These are phyloP conservation scores for Porphyrellus cyaneotinctus DNA, from an alignment of 768 basidiomycete genomes.

Conservation along the genomic window DNA sequence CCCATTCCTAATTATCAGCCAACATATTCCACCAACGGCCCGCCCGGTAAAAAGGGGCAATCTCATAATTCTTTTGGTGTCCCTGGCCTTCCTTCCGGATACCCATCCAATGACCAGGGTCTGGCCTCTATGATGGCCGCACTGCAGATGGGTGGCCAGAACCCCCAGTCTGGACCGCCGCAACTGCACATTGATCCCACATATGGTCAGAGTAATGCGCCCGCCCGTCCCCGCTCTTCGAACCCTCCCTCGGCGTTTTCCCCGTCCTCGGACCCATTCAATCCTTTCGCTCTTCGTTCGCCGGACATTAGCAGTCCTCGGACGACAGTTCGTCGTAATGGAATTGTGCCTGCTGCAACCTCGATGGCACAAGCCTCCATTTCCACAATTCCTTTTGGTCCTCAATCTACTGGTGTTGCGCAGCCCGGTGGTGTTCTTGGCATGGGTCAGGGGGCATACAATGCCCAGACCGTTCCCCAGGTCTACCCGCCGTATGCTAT, in stretches of 20 bases:
- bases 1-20: conserved; percentile 87
- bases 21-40: conserved; percentile 59
- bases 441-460: conserved; percentile 66
- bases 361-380: conserved; percentile 27
- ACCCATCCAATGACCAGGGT: conserved; percentile 79
- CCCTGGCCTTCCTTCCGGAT: conserved; percentile 73
- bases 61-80: conserved; percentile 57
- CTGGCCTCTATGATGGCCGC: conserved; percentile 92
- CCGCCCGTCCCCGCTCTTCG: conserved; percentile 44
- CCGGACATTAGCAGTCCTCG: conserved; percentile 52
- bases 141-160: conserved; percentile 86
- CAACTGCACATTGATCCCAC: conserved; percentile 67
- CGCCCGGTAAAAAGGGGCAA: conserved; percentile 56
- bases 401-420: conserved; percentile 59
- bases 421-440: conserved; percentile 56
- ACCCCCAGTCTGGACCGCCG: conserved; percentile 73
- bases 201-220: conserved; percentile 43
- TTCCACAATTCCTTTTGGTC: conserved; percentile 46
- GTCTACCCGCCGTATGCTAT: conserved; percentile 72
- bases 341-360: conserved; percentile 30
- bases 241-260: conserved; percentile 47
- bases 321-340: conserved; percentile 44
- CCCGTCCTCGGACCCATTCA: conserved; percentile 52
- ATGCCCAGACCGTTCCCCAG: conserved; percentile 56
- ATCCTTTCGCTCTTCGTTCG: conserved; percentile 50